Evolutionary conservation across 441 rosid genomes (phyloP).

Genomic region (Omphalea diandra): DNA sequence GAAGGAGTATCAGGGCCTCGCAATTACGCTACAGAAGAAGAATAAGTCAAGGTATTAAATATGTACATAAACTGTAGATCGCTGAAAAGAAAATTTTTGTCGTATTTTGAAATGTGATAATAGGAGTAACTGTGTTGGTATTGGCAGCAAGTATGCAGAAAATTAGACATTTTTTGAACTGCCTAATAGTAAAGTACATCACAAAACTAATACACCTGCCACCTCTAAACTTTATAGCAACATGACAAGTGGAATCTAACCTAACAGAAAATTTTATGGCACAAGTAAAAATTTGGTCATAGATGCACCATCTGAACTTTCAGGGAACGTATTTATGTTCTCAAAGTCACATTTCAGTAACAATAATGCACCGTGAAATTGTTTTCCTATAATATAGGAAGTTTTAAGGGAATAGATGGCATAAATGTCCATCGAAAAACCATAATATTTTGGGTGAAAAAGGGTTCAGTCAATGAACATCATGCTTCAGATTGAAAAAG

Average conservation of each 20-base stretch:
- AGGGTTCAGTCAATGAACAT: not conserved
- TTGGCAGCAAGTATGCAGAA: not conserved
- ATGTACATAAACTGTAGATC: slow-evolving; percentile 13
- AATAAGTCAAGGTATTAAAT: slow-evolving; percentile 25
- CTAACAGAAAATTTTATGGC: not conserved
- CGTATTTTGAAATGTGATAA: not conserved
- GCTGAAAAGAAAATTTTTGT: slow-evolving; percentile 5
- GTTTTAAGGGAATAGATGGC: not conserved
- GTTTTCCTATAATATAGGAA: not conserved
- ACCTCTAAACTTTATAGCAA: not conserved
- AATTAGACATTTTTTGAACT: not conserved
- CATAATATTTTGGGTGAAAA: not conserved
- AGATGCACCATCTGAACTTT: not conserved
- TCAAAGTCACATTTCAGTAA: not conserved
- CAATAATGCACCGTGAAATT: not conserved
- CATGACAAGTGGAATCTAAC: slow-evolving; percentile 6
- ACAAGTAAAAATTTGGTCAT: not conserved
- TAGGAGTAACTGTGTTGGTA: not conserved
- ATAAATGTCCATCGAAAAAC: not conserved
- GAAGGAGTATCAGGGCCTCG: slow-evolving; percentile 94
- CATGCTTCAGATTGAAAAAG: not conserved
- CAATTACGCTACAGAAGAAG: slow-evolving; percentile 77
- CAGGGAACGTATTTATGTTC: not conserved
- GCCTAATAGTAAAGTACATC: not conserved
- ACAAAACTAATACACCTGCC: slow-evolving; percentile 1